Evolutionary conservation across 2,329 filamentous ascomycete species (phyloP).

Genomic region (Capronia coronata): DNA sequence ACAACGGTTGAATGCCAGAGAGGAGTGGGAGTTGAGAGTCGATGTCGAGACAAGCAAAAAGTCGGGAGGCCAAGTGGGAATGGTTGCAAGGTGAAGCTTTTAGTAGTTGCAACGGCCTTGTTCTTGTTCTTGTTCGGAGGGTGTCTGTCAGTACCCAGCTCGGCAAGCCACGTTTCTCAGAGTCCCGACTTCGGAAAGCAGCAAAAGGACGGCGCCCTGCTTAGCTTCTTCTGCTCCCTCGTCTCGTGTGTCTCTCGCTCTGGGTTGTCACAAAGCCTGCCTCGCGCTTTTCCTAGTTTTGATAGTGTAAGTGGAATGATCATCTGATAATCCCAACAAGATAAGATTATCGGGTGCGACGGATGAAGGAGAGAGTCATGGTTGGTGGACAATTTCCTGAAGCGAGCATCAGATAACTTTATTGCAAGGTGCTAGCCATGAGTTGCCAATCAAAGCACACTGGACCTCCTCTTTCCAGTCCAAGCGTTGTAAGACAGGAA

Average conservation of each 20-base stretch:
- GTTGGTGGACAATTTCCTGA: constrained; percentile 3
- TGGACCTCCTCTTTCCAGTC: not conserved
- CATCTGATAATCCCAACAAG: constrained; percentile 10
- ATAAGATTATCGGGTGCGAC: constrained; percentile 10
- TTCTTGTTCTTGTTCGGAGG: not conserved
- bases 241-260: not conserved
- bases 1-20: not conserved
- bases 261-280: not conserved
- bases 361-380: not conserved
- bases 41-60: not conserved
- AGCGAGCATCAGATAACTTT: constrained; percentile 12
- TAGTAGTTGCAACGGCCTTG: not conserved
- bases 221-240: not conserved
- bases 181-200: constrained; percentile 1
- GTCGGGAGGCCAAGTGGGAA: not conserved
- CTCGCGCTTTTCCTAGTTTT: not conserved
- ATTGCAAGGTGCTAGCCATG: not conserved
- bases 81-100: not conserved
- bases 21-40: not conserved
- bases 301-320: constrained; percentile 6
- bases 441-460: not conserved
- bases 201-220: not conserved
- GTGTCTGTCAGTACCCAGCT: not conserved
- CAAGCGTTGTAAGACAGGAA: not conserved
- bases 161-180: not conserved